Evolutionary conservation across 345 rosid species (phyloP), one percentile per base, ranked within the genome.

Genomic region (Kernera saxatilis): DNA sequence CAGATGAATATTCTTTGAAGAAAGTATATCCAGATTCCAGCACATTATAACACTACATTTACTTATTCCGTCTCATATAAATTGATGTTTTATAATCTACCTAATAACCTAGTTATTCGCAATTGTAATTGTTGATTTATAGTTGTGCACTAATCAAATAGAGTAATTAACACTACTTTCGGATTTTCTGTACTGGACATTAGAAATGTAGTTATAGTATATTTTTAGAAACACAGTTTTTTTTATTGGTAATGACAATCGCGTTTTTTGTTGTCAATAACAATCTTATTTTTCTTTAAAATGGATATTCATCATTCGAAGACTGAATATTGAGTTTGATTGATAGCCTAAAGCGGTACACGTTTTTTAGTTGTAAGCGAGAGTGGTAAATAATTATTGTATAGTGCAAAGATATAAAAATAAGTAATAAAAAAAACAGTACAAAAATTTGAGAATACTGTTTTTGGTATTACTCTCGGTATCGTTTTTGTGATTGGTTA

Each of bases 251-350:
- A 69, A 23, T 23, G 48, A 57, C 22, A 44, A 18, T 11, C 36
- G 14, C n/a, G n/a, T n/a, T n/a, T 45, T 19, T 56, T 56, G 15
- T 23, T 35, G 40, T 35, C 33, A 5, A 35, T 46, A 36, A 54
- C 18, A 33, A 21, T 58, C 43, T 15, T 44, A 35, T 26, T 33
- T 32, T 45, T 43, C 32, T 6, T 21, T 12, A 4, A 21, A 59
- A 36, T 48, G 66, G 48, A 59, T 58, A 37, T 59, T 37, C 51
- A 48, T 12, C 58, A 36, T n/a, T n/a, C n/a, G n/a, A n/a, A n/a
- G n/a, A n/a, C n/a, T n/a, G n/a, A n/a, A n/a, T n/a, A n/a, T n/a
- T n/a, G n/a, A n/a, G n/a, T n/a, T n/a, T n/a, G n/a, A n/a, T n/a
- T n/a, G n/a, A n/a, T n/a, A n/a, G n/a, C n/a, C n/a, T n/a, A n/a